Evolutionary conservation across 2,329 filamentous ascomycete species (phyloP), one percentile per base, ranked within the genome.

Genomic region (Cercospora berteroae): DNA sequence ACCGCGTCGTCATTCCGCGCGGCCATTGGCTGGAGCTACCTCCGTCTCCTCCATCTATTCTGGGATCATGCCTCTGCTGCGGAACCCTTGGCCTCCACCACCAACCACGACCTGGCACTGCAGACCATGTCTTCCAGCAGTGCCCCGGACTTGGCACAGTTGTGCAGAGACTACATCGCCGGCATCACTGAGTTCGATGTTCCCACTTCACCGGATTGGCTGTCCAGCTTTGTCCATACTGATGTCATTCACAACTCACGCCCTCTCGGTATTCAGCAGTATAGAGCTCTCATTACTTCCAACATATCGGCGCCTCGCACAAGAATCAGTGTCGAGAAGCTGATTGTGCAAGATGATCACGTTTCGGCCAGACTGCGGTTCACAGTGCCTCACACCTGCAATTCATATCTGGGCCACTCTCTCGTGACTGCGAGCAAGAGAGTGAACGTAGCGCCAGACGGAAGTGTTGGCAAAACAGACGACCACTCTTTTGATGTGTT

Each of bases 241-340:
- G 42, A 64, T 36, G 65, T 61, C 5, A 50, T 67, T 58, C 65
- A 67, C 44, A 67, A 67, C 16, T 64, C 56, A 18, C 44, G 12
- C 31, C 56, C 16, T 10, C 55, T 67, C 10, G 65, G 60, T 18
- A n/a, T 64, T 0, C 5, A 33, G 12, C 60, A 50, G 23, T 67
- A 64, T 36, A 61, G 55, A 57, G 36, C 33, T n/a, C 55, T 67
- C 10, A 67, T 67, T 20, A 33, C 18, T 5, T n/a, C 18, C 4
- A 67, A 67, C 52, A 67, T 67, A 42, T 29, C 60, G 33, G 9
- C 13, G 5, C 39, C 65, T 10, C 33, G 59, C 5, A 67, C 65
- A 12, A 29, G 0, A 7, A 64, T 67, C 9, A 33, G 18, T 2
- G 42, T 67, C 27, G 61, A 64, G 29, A 67, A 64, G 39, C 27